Percentiles rank a stretch among this genome's conserved stretches.
phyloP scores from a whole-genome alignment of 352 stramenopile species.

The Blastocystis sp. region DNA sequence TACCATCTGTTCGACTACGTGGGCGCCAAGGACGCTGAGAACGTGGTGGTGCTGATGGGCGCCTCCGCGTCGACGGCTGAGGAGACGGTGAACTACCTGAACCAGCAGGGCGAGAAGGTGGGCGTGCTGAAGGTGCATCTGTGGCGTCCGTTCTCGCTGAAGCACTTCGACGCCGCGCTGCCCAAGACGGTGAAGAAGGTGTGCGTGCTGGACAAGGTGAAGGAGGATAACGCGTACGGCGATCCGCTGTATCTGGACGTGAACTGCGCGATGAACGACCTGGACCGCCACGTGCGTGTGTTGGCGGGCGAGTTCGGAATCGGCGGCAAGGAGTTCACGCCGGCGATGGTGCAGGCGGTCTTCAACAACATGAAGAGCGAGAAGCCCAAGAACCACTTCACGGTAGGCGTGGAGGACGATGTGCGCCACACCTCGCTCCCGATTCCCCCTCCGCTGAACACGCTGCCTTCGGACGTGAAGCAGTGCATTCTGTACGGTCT shows the following conservation, averaged over 20 bases:
- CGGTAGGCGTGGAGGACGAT: slow-evolving; percentile 71
- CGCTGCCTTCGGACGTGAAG: slow-evolving; percentile 65
- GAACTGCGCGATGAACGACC: slow-evolving; percentile 67
- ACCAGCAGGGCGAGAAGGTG: slow-evolving; percentile 68
- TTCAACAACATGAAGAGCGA: slow-evolving; percentile 63
- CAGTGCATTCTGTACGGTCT: slow-evolving; percentile 79
- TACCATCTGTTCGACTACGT: slow-evolving; percentile 73
- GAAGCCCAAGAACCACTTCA: slow-evolving; percentile 65
- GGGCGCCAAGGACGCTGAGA: slow-evolving; percentile 66
- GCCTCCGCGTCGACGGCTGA: slow-evolving; percentile 63
- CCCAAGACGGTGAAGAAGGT: slow-evolving; percentile 65
- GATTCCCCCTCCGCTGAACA: slow-evolving; percentile 63
- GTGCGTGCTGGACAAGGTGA: slow-evolving; percentile 67
- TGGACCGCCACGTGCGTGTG: slow-evolving; percentile 61
- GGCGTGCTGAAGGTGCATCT: slow-evolving; percentile 70
- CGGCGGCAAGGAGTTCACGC: slow-evolving; percentile 65
- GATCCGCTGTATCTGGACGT: slow-evolving; percentile 67
- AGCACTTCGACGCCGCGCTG: slow-evolving; percentile 67
- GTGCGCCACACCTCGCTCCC: slow-evolving; percentile 63
- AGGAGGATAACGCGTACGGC: slow-evolving; percentile 66
- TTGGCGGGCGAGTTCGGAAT: slow-evolving; percentile 68
- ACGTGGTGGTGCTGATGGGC: slow-evolving; percentile 68
- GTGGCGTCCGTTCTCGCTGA: slow-evolving; percentile 69
- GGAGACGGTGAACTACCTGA: slow-evolving; percentile 67
- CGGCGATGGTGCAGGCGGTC: slow-evolving; percentile 67